Evolutionary conservation across 257 asterid species (phyloP), one percentile per base, ranked within the genome.

Genomic region (Euphrasia confusa): DNA sequence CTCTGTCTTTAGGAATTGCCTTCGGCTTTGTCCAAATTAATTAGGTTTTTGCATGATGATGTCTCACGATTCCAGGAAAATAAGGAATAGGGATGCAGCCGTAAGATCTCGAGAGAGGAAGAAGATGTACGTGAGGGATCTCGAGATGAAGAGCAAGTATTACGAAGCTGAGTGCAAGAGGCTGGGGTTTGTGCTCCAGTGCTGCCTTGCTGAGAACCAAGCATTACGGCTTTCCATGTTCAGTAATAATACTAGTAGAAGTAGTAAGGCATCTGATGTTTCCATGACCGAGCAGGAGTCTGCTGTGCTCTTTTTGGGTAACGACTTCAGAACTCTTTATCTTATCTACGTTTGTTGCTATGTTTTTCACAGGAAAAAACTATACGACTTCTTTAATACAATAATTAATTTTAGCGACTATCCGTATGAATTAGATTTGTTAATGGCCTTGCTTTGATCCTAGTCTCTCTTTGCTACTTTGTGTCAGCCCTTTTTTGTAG

Each of bases 261-360:
- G 24, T 71, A 64, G 50, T 57, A 72, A 75, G 87, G 94, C 95
- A 70, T 79, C 72, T 79, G 97, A 80, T 83, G 89, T 86, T 54
- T 79, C 90, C 80, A 72, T 67, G 79, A 14, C 94, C 89, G 84
- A 77, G 96, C 97, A 93, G 99, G 97, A 93, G 99, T 89, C 97
- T 89, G 97, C 99, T 79, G 97, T 89, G 89, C 97, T 93, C 97
- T 57, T 93, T 63, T 74, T 93, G 99, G 99, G 99, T 93, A 74
- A 83, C 85, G 67, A 54, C 62, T 54, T 65, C 45, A n/a, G 0
- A 21, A 21, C 54, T 53, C 68, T 30, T 7, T 35, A 10, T 35
- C 40, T 35, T 7, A 35, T 10, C 10, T 35, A 30, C 4, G 33
- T 30, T 28, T 42, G 48, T 2, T 42, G 11, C 7, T 12, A 9